These are phyloP conservation scores for Talaromyces proteolyticus DNA, from an alignment of 495 filamentous ascomycete species.

Conservation along the genomic window DNA sequence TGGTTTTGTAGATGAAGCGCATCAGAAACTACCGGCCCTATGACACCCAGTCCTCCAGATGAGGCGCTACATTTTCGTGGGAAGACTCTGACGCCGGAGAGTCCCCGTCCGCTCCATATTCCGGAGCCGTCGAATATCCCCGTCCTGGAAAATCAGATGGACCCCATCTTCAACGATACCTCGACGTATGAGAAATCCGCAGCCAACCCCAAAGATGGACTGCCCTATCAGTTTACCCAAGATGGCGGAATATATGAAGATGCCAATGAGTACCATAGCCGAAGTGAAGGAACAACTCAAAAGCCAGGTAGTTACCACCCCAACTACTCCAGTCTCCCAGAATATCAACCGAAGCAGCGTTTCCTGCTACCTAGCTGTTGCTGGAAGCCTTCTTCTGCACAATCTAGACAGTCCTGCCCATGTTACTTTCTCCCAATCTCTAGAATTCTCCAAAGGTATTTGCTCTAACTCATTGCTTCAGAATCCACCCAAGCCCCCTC, in stretches of 20 bases:
- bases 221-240: not conserved
- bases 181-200: constrained; percentile 41
- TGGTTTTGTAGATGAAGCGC: constrained; percentile 38
- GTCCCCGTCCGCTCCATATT: constrained; percentile 64
- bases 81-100: constrained; percentile 66
- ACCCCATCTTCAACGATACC: constrained; percentile 65
- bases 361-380: too few species aligned
- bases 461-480: constrained; percentile 4
- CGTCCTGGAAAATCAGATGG: constrained; percentile 66
- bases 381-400: too few species aligned
- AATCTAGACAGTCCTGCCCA: too few species aligned
- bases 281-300: not conserved
- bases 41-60: constrained; percentile 58
- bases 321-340: too few species aligned
- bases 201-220: constrained; percentile 6
- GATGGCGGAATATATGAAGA: constrained; percentile 7
- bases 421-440: not conserved
- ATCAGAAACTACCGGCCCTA: constrained; percentile 35
- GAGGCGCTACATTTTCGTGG: constrained; percentile 62
- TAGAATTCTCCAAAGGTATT: constrained; percentile 7
- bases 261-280: constrained; percentile 8
- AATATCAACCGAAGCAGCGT: too few species aligned
- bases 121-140: constrained; percentile 66
- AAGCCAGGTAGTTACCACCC: constrained; percentile 21
- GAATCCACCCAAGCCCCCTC: not conserved